Evolutionary conservation across 495 filamentous ascomycete genomes (phyloP), one percentile per base, ranked within the genome.

Genomic region (Xylaria flabelliformis): DNA sequence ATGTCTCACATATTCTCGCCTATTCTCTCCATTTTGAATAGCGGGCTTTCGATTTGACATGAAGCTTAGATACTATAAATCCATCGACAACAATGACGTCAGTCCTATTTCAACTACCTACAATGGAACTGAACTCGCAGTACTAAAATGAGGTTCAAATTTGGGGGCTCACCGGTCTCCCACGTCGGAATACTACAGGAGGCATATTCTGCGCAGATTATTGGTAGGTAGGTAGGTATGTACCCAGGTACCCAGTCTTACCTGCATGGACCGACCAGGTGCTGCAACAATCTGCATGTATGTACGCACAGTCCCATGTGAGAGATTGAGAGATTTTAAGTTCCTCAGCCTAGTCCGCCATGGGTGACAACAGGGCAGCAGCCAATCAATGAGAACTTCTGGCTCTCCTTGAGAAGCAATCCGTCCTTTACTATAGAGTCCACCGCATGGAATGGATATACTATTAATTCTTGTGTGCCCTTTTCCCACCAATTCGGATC

Each of bases 261-360:
- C 65, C 50, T 55, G 8, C 36, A 39, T 39, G 36, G 6, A 39
- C 34, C 19, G 21, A 21, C 9, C 12, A 48, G 50, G 67, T 19
- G 41, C 34, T 55, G 55, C 51, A 62, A 24, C 53, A 59, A 32
- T 5, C 21, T 69, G 41, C 55, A 69, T 62, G 67, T 41, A 69
- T 62, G 67, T 41, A 61, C 51, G 36, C 41, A 55, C 26, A 61
- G 41, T 55, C 41, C 55, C 55, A 62, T 56, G 44, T 69, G 67
- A 34, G 53, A 69, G 46, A 59, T 13, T 58, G 66, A 69, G 67
- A 69, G 42, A 68, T 68, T 69, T 69, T 69, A 44, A 61, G 53
- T 59, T 62, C 55, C 36, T 62, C 67, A 53, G n/a, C 34, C 56
- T 53, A 50, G 48, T 9, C 34, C 4, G 29, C 46, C 34, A 39